Base-by-base conservation (phyloP, 2,329 filamentous ascomycete species). In the Daldinia eschscholtzii region DNA sequence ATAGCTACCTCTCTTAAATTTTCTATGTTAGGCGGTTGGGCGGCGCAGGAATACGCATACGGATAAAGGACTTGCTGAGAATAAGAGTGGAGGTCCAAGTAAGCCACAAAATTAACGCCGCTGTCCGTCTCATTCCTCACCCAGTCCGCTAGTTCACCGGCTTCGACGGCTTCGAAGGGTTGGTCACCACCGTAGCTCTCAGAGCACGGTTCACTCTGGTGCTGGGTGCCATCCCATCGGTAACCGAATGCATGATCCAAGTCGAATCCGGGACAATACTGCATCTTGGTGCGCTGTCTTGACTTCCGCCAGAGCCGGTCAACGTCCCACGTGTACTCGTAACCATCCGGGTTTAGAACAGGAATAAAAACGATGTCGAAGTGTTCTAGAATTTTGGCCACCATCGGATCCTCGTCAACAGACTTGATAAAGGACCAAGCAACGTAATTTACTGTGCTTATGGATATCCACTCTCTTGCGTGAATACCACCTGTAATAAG, bases 271-370 rank as follows among this genome's bases (percentile, higher is more conserved):
- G 87, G 90, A 78, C 96, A 99, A 80, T 95, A 95, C 15, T 89
- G 88, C 66, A 97, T 86, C 65, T 86, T 90, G 0, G 94, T 98
- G 57, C 90, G 87, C 78, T 98, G 95, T 56, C 93, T 86, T 65
- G 96, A 97, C 82, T 98, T 99, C 76, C 95, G 92, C 95, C 95
- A 99, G 0, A 99, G 84, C 6, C 96, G 90, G 79, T 99, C 95
- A 1, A 89, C 89, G 67, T 94, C 89, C 95, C 95, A 98, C 0
- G 93, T 94, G 80, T 97, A 98, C 71, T 93, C 91, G 77, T 98
- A 97, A 33, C 96, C 96, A 79, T 99, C 96, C 0, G 95, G 94
- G 77, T 99, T 99, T 65, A 96, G 81, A 0, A 93, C 93, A 0
- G 96, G 96, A 26, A 98, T 87, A 74, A 98, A 91, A 50, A 98